Evolutionary conservation across 148 eudicot genomes (phyloP), one percentile per base, ranked within the genome.

Genomic region (Salicornia ramosissima): DNA sequence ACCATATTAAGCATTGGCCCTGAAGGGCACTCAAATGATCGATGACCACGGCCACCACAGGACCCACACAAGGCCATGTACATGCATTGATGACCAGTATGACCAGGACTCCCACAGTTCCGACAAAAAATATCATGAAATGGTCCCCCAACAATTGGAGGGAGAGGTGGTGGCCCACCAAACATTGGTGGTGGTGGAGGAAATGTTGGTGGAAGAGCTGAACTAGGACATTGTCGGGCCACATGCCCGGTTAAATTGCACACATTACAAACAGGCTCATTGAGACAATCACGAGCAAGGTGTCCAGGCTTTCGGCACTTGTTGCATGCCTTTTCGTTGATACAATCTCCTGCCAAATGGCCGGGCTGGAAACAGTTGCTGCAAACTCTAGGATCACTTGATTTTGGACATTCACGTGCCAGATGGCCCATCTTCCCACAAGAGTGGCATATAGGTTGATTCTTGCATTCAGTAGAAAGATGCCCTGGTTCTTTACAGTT

Each of bases 401-500:
- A 77, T 65, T 81, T 77, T 2, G 84, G 81, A 69, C 78, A 81
- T 46, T 81, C 81, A 43, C 84, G 78, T 10, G 84, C 84, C 13
- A 81, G 56, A 70, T 81, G 84, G 4, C 84, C 81, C 81, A 81
- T 81, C 70, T 77, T 81, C 31, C 81, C 78, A 49, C 84, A 77
- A 3, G 80, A 81, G 68, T 81, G 84, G 49, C 84, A 81, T 26
- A 81, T 81, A 9, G 84, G 84, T 61, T 81, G 78, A 28, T 77
- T 74, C 40, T 59, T 66, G 69, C 84, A 81, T 62, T 81, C 81
- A 3, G 84, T 77, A 8, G 84, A 81, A 1, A 81, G 73, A 33
- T 81, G 84, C 9, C 84, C 84, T 5, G 84, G 75, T 67, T 81
- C 81, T 71, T 81, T 81, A 67, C 84, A 81, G 66, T 81, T 81